phyloP scores from a whole-genome alignment of 1,284 basidiomycete species.

The Sporisorium sorghi region DNA sequence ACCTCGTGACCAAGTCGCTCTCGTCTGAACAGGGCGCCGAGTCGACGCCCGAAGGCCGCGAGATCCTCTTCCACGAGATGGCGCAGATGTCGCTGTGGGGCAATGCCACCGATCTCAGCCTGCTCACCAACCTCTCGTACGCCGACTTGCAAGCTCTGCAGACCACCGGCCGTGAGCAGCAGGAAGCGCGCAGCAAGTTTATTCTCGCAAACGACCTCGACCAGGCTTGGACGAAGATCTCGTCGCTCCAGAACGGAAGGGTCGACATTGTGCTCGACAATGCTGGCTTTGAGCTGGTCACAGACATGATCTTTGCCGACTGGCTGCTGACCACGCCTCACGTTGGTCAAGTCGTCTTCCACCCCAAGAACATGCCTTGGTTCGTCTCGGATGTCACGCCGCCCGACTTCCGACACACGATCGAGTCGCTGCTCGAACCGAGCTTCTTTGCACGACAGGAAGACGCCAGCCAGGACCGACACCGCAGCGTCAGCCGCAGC shows the following conservation, averaged over 20 bases:
- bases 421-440: conserved; percentile 71
- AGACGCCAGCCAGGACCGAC: conserved; percentile 33
- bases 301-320: conserved; percentile 93
- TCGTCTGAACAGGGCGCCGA: conserved; percentile 35
- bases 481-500: conserved; percentile 46
- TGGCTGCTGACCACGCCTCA: conserved; percentile 72
- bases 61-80: conserved; percentile 82
- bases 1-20: conserved; percentile 52
- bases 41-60: conserved; percentile 46
- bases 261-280: conserved; percentile 95
- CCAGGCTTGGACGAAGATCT: conserved; percentile 80
- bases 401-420: conserved; percentile 66
- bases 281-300: conserved; percentile 91
- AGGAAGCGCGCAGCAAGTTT: conserved; percentile 72
- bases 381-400: conserved; percentile 65
- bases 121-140: conserved; percentile 81
- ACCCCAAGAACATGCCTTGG: conserved; percentile 69
- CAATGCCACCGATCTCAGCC: conserved; percentile 77
- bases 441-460: conserved; percentile 73
- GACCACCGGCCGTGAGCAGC: conserved; percentile 76
- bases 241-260: conserved; percentile 74
- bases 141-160: conserved; percentile 86
- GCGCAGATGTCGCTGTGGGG: conserved; percentile 84
- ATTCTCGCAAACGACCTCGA: conserved; percentile 88
- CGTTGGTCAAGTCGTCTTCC: conserved; percentile 64